Evolutionary conservation across 2,329 filamentous ascomycete genomes (phyloP).

Genomic region (Cytospora chrysosperma): DNA sequence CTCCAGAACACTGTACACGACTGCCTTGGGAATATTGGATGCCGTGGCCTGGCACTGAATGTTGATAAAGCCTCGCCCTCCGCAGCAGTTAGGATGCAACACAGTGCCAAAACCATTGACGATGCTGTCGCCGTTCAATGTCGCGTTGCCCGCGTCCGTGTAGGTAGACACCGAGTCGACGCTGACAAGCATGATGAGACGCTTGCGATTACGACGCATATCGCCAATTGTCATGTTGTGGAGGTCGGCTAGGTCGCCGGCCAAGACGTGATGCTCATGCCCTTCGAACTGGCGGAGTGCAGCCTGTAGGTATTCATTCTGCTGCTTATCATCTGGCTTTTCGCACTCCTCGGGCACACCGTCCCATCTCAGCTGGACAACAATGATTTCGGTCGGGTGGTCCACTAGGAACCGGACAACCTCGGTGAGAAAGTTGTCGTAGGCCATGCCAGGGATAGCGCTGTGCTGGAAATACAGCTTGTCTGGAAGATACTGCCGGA

Average conservation of each 20-base stretch:
- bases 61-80: slow-evolving; percentile 39
- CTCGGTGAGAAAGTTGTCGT: slow-evolving; percentile 42
- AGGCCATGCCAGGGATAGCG: slow-evolving; percentile 50
- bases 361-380: slow-evolving; percentile 51
- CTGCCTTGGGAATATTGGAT: slow-evolving; percentile 47
- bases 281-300: slow-evolving; percentile 34
- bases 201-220: slow-evolving; percentile 36
- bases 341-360: slow-evolving; percentile 47
- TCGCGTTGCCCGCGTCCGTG: slow-evolving; percentile 42
- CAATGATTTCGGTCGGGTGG: slow-evolving; percentile 45
- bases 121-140: slow-evolving; percentile 39
- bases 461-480: slow-evolving; percentile 51
- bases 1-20: slow-evolving; percentile 45
- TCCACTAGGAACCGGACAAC: slow-evolving; percentile 41
- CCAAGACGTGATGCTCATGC: slow-evolving; percentile 27
- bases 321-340: slow-evolving; percentile 41
- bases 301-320: slow-evolving; percentile 37
- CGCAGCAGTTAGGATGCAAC: slow-evolving; percentile 34
- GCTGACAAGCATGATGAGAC: slow-evolving; percentile 39
- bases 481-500: slow-evolving; percentile 43
- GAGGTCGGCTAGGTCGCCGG: slow-evolving; percentile 36
- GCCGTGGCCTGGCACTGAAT: slow-evolving; percentile 52
- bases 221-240: slow-evolving; percentile 33
- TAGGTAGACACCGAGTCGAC: slow-evolving; percentile 42
- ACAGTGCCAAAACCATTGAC: slow-evolving; percentile 36